These are phyloP conservation scores for Candida piceae DNA, from an alignment of 805 yeast genomes.

Conservation along the genomic window DNA sequence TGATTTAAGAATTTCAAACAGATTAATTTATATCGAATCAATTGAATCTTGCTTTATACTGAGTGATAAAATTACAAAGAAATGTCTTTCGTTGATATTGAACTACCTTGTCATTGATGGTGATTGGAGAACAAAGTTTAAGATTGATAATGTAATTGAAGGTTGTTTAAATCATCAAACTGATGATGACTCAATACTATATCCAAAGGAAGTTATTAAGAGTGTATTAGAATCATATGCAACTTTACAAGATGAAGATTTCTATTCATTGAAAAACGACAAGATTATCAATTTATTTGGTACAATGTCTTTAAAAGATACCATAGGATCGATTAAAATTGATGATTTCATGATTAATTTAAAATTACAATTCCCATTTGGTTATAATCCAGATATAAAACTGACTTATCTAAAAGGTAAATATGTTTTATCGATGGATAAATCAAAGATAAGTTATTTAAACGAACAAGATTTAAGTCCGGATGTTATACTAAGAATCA, in stretches of 20 bases:
- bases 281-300: conserved; percentile 18
- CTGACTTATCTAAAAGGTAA: conserved; percentile 34
- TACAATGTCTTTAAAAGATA: conserved; percentile 9
- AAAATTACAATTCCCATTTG: conserved; percentile 62
- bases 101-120: background rate
- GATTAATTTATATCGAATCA: background rate
- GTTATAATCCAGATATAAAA: conserved; percentile 41
- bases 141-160: background rate
- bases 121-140: background rate
- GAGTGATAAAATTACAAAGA: background rate
- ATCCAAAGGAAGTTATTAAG: conserved; percentile 9
- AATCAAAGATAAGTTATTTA: conserved; percentile 47
- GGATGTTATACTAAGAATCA: conserved; percentile 46
- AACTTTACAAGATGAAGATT: conserved; percentile 6
- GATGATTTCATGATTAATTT: conserved; percentile 61
- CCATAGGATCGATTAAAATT: conserved; percentile 6
- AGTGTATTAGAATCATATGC: conserved; percentile 8
- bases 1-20: background rate
- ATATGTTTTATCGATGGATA: conserved; percentile 23
- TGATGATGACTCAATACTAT: background rate
- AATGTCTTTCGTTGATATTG: background rate
- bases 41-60: background rate
- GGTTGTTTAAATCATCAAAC: background rate
- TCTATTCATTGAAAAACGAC: conserved; percentile 10
- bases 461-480: conserved; percentile 43